Evolutionary conservation across 2,329 filamentous ascomycete genomes (phyloP).

Genomic region (Talaromyces verruculosus): DNA sequence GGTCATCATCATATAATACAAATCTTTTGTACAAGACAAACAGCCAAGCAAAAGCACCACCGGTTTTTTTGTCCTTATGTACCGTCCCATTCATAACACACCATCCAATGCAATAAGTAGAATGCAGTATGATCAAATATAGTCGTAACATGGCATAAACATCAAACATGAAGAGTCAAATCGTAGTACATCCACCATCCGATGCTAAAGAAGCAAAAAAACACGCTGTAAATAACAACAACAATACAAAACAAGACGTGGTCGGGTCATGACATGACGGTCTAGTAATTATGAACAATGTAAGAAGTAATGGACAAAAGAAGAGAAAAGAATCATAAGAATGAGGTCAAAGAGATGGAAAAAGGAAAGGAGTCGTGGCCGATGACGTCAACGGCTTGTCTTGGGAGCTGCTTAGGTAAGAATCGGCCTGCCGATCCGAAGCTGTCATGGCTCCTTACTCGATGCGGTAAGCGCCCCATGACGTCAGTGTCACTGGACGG

Average conservation of each 20-base stretch:
- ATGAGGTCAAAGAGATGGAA: background rate
- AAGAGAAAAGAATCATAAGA: background rate
- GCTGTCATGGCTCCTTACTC: constrained; percentile 5
- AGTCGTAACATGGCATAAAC: constrained; percentile 11
- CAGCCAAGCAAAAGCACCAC: background rate
- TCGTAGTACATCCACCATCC: background rate
- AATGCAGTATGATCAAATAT: constrained; percentile 6
- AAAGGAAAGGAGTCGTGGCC: constrained; percentile 10
- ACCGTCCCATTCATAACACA: background rate
- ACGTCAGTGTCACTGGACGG: constrained; percentile 17
- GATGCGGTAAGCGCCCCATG: constrained; percentile 16
- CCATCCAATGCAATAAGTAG: constrained; percentile 5
- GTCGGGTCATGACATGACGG: constrained; percentile 13
- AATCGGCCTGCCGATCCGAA: constrained; percentile 22
- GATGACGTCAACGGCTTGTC: constrained; percentile 22
- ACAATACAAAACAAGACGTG: constrained; percentile 8
- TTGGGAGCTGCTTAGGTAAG: constrained; percentile 5
- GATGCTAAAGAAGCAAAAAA: background rate
- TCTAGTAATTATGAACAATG: constrained; percentile 13
- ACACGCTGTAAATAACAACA: constrained; percentile 13
- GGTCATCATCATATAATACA: constrained; percentile 7
- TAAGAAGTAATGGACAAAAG: background rate
- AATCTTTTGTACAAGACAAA: constrained; percentile 5
- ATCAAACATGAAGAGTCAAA: background rate
- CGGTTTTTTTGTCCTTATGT: constrained; percentile 3